phyloP scores from a whole-genome alignment of 306 rosid species.

The Coriaria nepalensis region DNA sequence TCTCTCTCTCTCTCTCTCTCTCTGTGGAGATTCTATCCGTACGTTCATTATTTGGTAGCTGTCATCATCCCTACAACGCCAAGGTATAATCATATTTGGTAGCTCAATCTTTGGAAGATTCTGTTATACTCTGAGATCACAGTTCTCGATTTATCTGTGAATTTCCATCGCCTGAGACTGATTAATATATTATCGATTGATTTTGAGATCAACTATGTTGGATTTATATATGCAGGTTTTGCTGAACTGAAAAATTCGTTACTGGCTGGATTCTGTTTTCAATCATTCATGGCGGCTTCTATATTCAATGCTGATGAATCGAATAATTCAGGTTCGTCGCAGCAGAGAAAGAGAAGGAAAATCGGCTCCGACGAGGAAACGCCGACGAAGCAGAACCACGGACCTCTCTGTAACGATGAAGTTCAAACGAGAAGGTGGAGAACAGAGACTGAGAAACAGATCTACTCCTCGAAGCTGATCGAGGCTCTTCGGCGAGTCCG shows the following conservation, averaged over 20 bases:
- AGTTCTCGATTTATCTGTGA: too few relatives aligned
- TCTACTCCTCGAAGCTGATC: slow-evolving; percentile 55
- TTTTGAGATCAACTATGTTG: too few relatives aligned
- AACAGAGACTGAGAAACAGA: slow-evolving; percentile 52
- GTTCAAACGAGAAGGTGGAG: slow-evolving; percentile 40
- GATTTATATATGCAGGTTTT: too few relatives aligned
- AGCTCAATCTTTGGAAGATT: too few relatives aligned
- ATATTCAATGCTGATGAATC: slow-evolving; percentile 2
- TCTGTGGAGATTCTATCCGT: not conserved
- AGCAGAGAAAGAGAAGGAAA: slow-evolving; percentile 27
- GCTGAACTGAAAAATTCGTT: too few relatives aligned
- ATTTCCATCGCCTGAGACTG: too few relatives aligned
- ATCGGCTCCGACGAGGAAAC: slow-evolving; percentile 6
- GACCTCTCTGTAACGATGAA: not conserved
- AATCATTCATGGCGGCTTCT: slow-evolving; percentile 6
- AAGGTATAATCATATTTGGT: too few relatives aligned
- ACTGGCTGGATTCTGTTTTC: not conserved
- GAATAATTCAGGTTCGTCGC: not conserved
- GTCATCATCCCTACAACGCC: too few relatives aligned
- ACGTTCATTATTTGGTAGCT: too few relatives aligned
- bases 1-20: not conserved
- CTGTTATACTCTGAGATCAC: too few relatives aligned
- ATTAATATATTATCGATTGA: too few relatives aligned
- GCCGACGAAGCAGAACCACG: not conserved
- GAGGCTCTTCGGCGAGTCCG: slow-evolving; percentile 40